Evolutionary conservation across 768 basidiomycete species (phyloP), one percentile per base, ranked within the genome.

Genomic region (Butyriboletus loyo): DNA sequence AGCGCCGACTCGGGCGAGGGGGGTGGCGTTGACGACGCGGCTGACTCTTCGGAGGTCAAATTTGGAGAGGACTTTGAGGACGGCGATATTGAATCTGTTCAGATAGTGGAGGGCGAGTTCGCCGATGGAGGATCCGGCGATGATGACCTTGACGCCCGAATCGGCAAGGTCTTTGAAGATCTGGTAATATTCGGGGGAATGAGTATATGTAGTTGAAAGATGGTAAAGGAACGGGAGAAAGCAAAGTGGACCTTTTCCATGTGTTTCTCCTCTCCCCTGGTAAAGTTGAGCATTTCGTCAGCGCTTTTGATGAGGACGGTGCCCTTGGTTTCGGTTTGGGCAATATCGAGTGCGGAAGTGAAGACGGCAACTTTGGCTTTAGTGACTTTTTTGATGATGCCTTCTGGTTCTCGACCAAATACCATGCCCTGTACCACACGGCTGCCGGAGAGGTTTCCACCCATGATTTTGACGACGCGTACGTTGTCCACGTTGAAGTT

Each of bases 401-500:
- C 92, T 72, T 99, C 97, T 0, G 97, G 92, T 72, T 97, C 93
- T 41, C 94, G 80, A 34, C 92, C 92, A 58, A 98, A 98, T 0
- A 99, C 97, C 97, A 99, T 99, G 46, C 97, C 97, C 58, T 89
- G 83, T 6, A 99, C 89, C 6, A 99, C 95, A 50, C 79, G 83
- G 72, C 93, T 96, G 22, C 77, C 81, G 4, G 84, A 70, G n/a
- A 99, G 73, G 62, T 81, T 89, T 30, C 97, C 92, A 50, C 97
- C 97, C 84, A 99, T 87, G 56, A 99, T 98, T 75, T 98, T 99
- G 63, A 99, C 97, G 24, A 99, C 96, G 10, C 97, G 85, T 0
- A 99, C 91, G 62, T 94, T 95, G 72, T 99, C 97, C 27, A 98
- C 94, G 71, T 97, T 98, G 82, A 98, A 99, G 71, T 92, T 86